Percentiles rank a stretch among this genome's conserved stretches.
Conservation (phyloP, 176 grass and related monocot genomes). For the Echinochloa phyllopogon region DNA sequence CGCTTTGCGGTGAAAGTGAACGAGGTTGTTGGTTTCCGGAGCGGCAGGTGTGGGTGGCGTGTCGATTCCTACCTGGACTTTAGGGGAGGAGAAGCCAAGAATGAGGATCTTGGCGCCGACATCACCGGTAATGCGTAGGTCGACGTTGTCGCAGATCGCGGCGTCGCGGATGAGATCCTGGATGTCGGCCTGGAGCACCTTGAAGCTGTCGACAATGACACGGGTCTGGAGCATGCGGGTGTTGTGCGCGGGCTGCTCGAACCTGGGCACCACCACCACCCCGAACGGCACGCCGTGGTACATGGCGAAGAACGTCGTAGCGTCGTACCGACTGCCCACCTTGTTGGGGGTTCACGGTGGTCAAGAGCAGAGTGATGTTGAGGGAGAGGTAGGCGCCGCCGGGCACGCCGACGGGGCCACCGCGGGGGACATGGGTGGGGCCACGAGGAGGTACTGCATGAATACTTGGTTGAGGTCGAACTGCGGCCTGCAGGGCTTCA, state of each 20-base stretch:
- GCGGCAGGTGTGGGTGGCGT: not conserved
- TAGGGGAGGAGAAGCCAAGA: slow-evolving; percentile 88
- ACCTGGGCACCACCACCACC: slow-evolving; percentile 78
- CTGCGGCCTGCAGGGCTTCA: slow-evolving; percentile 94
- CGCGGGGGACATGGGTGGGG: slow-evolving; percentile 56
- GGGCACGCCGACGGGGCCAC: slow-evolving; percentile 4
- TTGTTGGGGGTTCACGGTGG: slow-evolving; percentile 91
- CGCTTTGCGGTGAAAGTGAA: slow-evolving; percentile 26
- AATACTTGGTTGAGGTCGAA: slow-evolving; percentile 99
- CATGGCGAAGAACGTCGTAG: slow-evolving; percentile 84
- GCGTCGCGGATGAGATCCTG: slow-evolving; percentile 92
- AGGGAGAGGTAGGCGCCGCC: slow-evolving; percentile 89
- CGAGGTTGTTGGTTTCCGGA: slow-evolving; percentile 9
- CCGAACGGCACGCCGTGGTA: slow-evolving; percentile 94
- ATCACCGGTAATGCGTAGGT: slow-evolving; percentile 93
- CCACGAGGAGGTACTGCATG: slow-evolving; percentile 93
- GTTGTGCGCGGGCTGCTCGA: slow-evolving; percentile 93
- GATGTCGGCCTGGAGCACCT: slow-evolving; percentile 90
- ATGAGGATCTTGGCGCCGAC: slow-evolving; percentile 86
- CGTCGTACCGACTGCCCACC: slow-evolving; percentile 88
- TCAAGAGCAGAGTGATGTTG: slow-evolving; percentile 97
- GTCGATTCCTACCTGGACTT: slow-evolving; percentile 64
- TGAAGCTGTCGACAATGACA: slow-evolving; percentile 92
- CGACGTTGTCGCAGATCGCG: slow-evolving; percentile 81
- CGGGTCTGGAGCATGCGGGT: slow-evolving; percentile 79